phyloP scores from a whole-genome alignment of 179 eudicot species.

The Gypsophila paniculata region DNA sequence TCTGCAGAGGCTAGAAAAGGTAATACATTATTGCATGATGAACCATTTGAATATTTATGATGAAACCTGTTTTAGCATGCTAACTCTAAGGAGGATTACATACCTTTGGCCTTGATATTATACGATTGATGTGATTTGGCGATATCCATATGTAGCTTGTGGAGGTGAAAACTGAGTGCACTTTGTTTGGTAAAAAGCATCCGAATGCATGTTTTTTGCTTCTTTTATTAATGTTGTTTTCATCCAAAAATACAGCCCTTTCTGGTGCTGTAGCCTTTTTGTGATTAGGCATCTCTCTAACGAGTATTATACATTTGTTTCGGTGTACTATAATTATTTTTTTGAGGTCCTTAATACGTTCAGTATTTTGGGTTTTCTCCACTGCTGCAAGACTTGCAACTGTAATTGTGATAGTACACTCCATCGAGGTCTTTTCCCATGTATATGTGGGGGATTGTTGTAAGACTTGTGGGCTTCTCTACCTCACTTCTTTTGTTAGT shows the following conservation, averaged over 20 bases:
- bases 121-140: not conserved
- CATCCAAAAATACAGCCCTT: not conserved
- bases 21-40: conserved; percentile 25
- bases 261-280: too few species aligned
- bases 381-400: too few species aligned
- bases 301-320: not conserved
- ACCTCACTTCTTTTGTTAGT: too few species aligned
- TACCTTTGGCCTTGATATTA: not conserved
- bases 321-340: not conserved
- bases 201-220: not conserved
- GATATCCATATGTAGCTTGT: not conserved
- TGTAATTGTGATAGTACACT: too few species aligned
- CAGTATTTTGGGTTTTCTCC: not conserved
- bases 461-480: too few species aligned
- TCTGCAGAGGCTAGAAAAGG: conserved; percentile 91
- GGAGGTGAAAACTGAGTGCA: not conserved
- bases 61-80: not conserved
- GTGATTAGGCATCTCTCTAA: too few species aligned
- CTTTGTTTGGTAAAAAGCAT: not conserved
- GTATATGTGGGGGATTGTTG: too few species aligned
- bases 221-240: conserved; percentile 1
- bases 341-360: not conserved
- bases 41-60: not conserved
- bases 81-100: not conserved
- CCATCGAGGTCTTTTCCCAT: too few species aligned